Conservation (phyloP, 176 grass and related monocot species). For the Dendrocalamus sinicus region DNA sequence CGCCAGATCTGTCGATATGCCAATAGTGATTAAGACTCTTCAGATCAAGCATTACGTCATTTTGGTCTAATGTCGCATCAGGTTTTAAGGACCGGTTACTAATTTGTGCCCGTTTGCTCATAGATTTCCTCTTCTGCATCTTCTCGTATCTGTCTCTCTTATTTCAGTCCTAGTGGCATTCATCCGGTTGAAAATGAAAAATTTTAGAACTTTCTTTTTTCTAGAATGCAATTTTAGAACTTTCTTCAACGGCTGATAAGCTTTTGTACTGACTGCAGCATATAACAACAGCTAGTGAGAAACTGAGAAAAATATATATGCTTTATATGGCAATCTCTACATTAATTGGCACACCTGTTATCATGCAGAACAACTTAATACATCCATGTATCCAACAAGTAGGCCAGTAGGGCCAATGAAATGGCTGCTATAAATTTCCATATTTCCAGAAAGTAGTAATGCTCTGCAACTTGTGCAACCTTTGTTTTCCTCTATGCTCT, state of each 20-base stretch:
- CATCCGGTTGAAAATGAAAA: neutral
- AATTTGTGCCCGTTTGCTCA: neutral
- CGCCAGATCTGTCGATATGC: neutral
- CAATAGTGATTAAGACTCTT: conserved; percentile 1
- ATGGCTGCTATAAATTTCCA: neutral
- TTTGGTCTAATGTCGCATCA: conserved; percentile 3
- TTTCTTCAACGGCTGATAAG: neutral
- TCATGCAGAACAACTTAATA: conserved; percentile 6
- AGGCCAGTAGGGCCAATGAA: neutral
- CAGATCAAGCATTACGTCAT: neutral
- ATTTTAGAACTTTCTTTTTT: neutral
- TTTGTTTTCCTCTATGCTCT: no score
- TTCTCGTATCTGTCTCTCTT: neutral
- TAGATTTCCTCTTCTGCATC: neutral
- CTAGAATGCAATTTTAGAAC: neutral
- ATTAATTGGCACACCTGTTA: neutral
- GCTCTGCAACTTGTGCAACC: neutral
- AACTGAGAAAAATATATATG: neutral
- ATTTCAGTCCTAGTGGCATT: neutral
- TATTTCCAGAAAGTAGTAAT: neutral
- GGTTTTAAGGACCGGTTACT: neutral
- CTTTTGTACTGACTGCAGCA: neutral
- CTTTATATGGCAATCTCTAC: neutral
- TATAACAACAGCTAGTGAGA: neutral
- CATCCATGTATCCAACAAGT: neutral